Percentiles rank a stretch among this genome's conserved stretches.
phyloP scores from a whole-genome alignment of 768 basidiomycete genomes.

The Lyophyllum shimeji region DNA sequence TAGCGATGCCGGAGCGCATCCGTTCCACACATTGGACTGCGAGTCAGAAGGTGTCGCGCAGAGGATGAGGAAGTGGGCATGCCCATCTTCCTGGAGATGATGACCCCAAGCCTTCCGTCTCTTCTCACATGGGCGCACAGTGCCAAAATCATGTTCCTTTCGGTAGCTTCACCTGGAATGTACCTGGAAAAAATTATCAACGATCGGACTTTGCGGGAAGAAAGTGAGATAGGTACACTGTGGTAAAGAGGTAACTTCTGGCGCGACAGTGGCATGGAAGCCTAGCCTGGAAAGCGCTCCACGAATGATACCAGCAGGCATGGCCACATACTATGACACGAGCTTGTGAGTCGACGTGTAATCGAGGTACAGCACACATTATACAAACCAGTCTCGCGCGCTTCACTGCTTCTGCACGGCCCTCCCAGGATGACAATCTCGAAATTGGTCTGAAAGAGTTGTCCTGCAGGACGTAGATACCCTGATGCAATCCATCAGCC shows the following conservation, averaged over 20 bases:
- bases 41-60: too few relatives aligned
- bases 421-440: slow-evolving; percentile 79
- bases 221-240: slow-evolving; percentile 58
- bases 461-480: slow-evolving; percentile 92
- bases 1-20: too few relatives aligned
- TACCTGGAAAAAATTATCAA: slow-evolving; percentile 46
- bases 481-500: slow-evolving; percentile 41
- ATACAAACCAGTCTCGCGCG: slow-evolving; percentile 66
- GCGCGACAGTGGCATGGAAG: slow-evolving; percentile 67
- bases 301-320: slow-evolving; percentile 81
- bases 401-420: slow-evolving; percentile 69
- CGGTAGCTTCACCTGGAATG: slow-evolving; percentile 80
- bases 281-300: slow-evolving; percentile 82
- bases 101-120: neutral
- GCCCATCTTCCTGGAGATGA: neutral
- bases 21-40: too few relatives aligned
- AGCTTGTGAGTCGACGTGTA: neutral
- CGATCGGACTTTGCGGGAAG: neutral
- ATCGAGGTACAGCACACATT: neutral
- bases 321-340: slow-evolving; percentile 65
- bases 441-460: slow-evolving; percentile 85
- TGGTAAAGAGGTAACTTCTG: slow-evolving; percentile 79
- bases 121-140: neutral
- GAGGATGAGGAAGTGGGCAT: too few relatives aligned
- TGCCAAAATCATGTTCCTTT: slow-evolving; percentile 43